Evolutionary conservation across 139 green algal species (phyloP), one percentile per base, ranked within the genome.

Genomic region (Chlamydomonas asymmetrica): DNA sequence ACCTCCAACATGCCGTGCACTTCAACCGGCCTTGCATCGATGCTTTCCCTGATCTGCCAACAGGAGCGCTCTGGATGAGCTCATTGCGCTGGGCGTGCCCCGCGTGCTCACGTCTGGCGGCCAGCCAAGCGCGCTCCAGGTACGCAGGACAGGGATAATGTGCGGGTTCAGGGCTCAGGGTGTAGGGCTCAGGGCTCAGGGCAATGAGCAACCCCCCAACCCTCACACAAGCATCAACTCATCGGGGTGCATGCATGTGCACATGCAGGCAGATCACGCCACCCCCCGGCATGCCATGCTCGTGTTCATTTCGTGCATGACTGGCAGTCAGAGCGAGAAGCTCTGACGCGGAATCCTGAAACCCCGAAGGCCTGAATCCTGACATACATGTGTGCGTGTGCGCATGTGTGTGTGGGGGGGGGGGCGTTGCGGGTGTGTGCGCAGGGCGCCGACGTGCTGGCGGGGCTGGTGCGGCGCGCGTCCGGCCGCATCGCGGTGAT

Each of bases 41-140:
- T 60, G 6, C 4, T 63, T n/a, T 64, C n/a, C 10, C 34, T 54
- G 71, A 34, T 32, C 10, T 64, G 63, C 31, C 5, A 25, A 0
- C 20, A 52, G 56, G 64, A 78, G 65, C 37, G 74, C 79, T 0
- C 37, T 84, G 29, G 74, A 84, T 25, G 45, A 38, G 23, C 48
- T 84, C 5, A 39, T 83, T 4, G 22, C 8, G 9, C 31, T 84
- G 29, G 74, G 79, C 2, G 23, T 84, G 9, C 74, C 67, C 3
- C 61, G 79, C 5, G 74, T 84, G 27, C 63, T 84, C 18, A 84
- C 79, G 45, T 84, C 73, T 32, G 79, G 79, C 23, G 57, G 78
- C 2, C 20, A 61, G 35, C 54, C 56, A 32, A 72, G 56, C 23
- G 78, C 78, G 22, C 23, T 67, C 7, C 56, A 83, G 78, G 78